Percentiles rank a stretch among this genome's conserved stretches.
phyloP scores from a whole-genome alignment of 345 rosid genomes.

The Eucalyptus erythrocorys region DNA sequence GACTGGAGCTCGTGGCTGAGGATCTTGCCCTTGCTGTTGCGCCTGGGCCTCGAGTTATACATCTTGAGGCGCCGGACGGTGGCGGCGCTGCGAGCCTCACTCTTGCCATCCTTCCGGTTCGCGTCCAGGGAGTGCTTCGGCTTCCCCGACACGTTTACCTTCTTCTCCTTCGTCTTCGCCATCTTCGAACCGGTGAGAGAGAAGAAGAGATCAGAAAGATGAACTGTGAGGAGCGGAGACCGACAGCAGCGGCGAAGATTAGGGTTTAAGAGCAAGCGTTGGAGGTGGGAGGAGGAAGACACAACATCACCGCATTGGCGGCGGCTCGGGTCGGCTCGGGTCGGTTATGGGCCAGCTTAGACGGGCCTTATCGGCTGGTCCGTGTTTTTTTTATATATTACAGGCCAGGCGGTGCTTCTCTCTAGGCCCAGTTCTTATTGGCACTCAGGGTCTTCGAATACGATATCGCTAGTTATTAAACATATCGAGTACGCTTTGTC shows the following conservation, averaged over 20 bases:
- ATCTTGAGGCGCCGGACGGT: conserved; percentile 86
- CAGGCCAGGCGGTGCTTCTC: not conserved
- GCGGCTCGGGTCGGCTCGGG: not conserved
- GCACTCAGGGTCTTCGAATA: not conserved
- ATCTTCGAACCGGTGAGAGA: not conserved
- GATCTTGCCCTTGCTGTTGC: conserved; percentile 43
- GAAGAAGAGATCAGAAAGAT: not conserved
- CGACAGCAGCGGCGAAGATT: not conserved
- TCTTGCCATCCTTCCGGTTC: conserved; percentile 51
- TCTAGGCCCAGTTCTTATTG: not conserved
- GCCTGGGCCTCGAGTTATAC: conserved; percentile 61
- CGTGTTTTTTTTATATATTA: not conserved
- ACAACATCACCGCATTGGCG: not conserved
- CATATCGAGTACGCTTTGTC: not conserved
- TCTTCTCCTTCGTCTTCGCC: conserved; percentile 46
- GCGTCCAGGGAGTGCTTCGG: conserved; percentile 92
- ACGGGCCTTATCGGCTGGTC: not conserved
- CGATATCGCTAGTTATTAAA: not conserved
- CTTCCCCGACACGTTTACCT: conserved; percentile 64
- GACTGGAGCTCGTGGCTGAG: conserved; percentile 67
- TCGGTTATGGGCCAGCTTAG: not conserved
- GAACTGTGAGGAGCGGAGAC: not conserved
- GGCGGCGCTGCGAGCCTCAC: conserved; percentile 39
- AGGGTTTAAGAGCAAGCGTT: not conserved
- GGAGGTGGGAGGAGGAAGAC: not conserved